Evolutionary conservation across 176 grass and related monocot genomes (phyloP).

Genomic region (Zoysia japonica): DNA sequence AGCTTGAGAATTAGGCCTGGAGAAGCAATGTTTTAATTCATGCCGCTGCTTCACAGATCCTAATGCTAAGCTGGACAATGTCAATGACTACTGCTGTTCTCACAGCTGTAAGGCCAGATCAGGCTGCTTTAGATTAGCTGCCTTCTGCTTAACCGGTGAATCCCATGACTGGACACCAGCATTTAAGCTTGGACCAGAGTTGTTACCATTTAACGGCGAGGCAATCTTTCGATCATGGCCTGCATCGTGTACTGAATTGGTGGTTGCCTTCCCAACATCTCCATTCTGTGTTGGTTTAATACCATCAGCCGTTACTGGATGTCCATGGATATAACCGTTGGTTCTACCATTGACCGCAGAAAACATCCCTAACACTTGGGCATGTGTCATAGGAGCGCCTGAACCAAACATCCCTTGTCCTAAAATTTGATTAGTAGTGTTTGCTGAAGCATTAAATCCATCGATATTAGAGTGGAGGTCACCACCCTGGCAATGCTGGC

Average conservation of each 20-base stretch:
- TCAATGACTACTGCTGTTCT: constrained; percentile 36
- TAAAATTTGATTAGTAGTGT: constrained; percentile 26
- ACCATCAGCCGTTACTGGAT: constrained; percentile 4
- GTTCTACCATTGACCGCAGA: constrained; percentile 48
- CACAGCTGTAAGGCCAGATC: constrained; percentile 69
- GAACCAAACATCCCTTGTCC: constrained; percentile 47
- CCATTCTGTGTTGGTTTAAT: constrained; percentile 34
- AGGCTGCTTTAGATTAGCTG: constrained; percentile 50
- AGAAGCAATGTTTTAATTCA: constrained; percentile 23
- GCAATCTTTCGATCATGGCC: constrained; percentile 22
- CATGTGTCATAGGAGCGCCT: constrained; percentile 52
- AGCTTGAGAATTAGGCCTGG: constrained; percentile 16
- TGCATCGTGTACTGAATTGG: constrained; percentile 26
- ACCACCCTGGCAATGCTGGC: constrained; percentile 34
- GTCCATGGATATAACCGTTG: constrained; percentile 49
- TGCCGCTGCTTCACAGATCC: constrained; percentile 19
- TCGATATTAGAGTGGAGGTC: constrained; percentile 39
- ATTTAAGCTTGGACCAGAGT: constrained; percentile 40
- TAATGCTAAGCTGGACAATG: constrained; percentile 32
- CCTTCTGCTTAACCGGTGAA: constrained; percentile 42
- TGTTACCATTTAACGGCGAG: not conserved
- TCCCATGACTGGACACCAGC: constrained; percentile 31
- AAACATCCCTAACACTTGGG: constrained; percentile 51
- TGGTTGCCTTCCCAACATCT: constrained; percentile 28
- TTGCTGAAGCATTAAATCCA: constrained; percentile 34